Conservation (phyloP, 371 early-diverging fungal species). For the Encephalitozoon romaleae region DNA sequence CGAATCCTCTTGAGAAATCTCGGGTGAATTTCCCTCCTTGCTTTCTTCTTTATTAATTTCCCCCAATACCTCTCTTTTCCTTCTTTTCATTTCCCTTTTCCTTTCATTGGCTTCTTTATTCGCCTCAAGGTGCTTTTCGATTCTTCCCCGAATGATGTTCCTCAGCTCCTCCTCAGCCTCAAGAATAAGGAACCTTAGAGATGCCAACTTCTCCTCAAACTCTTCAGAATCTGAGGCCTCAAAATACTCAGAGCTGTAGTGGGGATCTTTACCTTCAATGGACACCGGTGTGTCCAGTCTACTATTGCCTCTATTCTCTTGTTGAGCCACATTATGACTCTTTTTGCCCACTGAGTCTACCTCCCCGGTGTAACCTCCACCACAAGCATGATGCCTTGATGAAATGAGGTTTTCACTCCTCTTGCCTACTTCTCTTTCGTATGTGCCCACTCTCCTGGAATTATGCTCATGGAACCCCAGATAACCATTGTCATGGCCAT, state of each 20-base stretch:
- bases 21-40: neutral
- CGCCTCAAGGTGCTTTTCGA: neutral
- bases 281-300: neutral
- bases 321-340: neutral
- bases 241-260: neutral
- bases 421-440: neutral
- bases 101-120: neutral
- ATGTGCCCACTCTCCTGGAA: neutral
- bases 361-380: neutral
- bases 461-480: neutral
- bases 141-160: neutral
- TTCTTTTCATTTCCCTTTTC: constrained; percentile 6
- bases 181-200: neutral
- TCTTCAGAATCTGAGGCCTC: neutral
- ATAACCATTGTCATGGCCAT: neutral
- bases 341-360: neutral
- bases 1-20: neutral
- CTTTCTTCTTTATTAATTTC: neutral
- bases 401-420: neutral
- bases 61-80: constrained; percentile 3
- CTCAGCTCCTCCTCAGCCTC: neutral
- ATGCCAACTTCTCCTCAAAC: neutral
- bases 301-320: neutral
- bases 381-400: neutral
- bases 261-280: neutral